Base-by-base conservation (phyloP, 2,329 filamentous ascomycete genomes). In the Decorospora gaudefroyi region DNA sequence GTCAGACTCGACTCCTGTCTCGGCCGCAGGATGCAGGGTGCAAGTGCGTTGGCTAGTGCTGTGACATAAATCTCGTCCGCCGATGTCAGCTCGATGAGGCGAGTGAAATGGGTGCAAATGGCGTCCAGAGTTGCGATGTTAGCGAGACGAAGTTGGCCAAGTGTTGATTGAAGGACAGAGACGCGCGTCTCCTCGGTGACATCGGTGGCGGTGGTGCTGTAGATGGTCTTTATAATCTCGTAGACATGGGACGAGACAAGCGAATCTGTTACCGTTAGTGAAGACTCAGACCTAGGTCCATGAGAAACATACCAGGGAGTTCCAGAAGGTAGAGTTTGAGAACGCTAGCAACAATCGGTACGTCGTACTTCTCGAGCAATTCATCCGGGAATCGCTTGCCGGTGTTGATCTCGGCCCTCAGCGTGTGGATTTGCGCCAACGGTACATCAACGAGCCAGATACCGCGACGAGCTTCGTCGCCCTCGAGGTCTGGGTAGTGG, bases 81-180 rank as follows among this genome's bases (percentile, higher is more conserved):
- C 10, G 92, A 97, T 2, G 93, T 99, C 52, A 99, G 79, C 70
- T 99, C 93, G 65, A 99, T 95, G 48, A 99, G 78, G 49, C 93
- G 88, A 26, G 92, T 96, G 70, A 99, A 97, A 73, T 99, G 93
- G 56, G 95, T 97, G 79, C 95, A 95, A 67, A 96, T 88, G 27
- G 93, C 93, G 71, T 99, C 93, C 47, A 99, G 83, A n/a, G 93
- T 97, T 33, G 93, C 93, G 70, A 99, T 99, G 70, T 99, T 99
- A 54, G 93, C 90, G 43, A 99, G 84, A 49, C 92, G 87, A 43
- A 99, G 82, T 70, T 97, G 91, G 26, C 91, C 92, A 42, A 99
- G 85, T 0, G 93, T 97, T 61, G 93, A 95, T 71, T 99, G 93
- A 22, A 99, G 82, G 49, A 97, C 90, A 41, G 90, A 87, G 53